phyloP scores from a whole-genome alignment of 2,329 filamentous ascomycete species.

The Fusarium veterinarium region DNA sequence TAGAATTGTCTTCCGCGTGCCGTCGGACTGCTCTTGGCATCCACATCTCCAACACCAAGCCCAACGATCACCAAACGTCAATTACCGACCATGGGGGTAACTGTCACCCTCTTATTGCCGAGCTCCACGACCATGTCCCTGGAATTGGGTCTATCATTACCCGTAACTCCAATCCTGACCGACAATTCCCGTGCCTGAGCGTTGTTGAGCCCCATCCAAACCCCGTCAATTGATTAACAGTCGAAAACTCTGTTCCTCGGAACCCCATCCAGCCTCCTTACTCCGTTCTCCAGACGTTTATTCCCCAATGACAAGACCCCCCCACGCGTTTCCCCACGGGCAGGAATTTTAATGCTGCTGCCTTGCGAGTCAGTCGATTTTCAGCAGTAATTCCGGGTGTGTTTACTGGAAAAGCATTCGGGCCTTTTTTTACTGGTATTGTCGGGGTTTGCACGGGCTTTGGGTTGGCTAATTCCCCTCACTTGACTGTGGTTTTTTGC shows the following conservation, averaged over 20 bases:
- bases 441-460: conserved; percentile 11
- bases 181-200: not conserved
- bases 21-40: not conserved
- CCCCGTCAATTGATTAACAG: not conserved
- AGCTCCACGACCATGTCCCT: not conserved
- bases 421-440: conserved; percentile 7
- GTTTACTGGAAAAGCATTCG: not conserved
- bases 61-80: not conserved
- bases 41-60: not conserved
- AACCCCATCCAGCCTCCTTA: not conserved
- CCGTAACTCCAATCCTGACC: not conserved
- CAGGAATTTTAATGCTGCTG: conserved; percentile 14
- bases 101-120: not conserved
- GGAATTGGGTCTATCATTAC: not conserved
- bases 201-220: not conserved
- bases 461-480: not conserved
- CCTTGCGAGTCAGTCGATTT: not conserved
- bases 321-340: conserved; percentile 26
- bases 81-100: not conserved
- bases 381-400: not conserved
- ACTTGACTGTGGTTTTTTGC: conserved; percentile 10
- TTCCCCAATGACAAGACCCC: not conserved
- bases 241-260: not conserved
- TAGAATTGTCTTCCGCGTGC: not conserved
- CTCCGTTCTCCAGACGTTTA: not conserved